phyloP scores from a whole-genome alignment of 371 early-diverging fungal species.

The Chytridium lagenaria region DNA sequence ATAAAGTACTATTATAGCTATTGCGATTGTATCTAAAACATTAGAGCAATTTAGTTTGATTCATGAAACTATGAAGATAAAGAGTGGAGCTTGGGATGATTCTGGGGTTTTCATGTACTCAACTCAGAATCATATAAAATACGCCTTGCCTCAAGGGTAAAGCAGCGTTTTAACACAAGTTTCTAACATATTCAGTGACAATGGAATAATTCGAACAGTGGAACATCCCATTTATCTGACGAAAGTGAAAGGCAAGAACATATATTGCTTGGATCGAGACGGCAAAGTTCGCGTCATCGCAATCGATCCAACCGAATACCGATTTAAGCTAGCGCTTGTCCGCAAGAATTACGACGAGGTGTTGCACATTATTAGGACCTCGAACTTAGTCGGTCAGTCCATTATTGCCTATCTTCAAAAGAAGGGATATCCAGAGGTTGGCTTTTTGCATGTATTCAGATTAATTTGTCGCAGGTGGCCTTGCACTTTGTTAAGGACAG shows the following conservation, averaged over 20 bases:
- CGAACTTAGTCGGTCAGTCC: conserved; percentile 96
- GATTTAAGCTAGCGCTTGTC: conserved; percentile 94
- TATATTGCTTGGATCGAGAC: conserved; percentile 88
- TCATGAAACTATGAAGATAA: conserved; percentile 97
- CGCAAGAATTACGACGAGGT: conserved; percentile 91
- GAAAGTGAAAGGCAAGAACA: conserved; percentile 79
- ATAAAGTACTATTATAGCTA: conserved; percentile 55
- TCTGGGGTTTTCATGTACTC: conserved; percentile 93
- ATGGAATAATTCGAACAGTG: conserved; percentile 93
- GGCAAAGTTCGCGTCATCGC: conserved; percentile 81
- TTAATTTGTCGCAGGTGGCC: conserved; percentile 70
- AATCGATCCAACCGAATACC: conserved; percentile 97
- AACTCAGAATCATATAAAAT: conserved; percentile 98
- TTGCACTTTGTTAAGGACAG: conserved; percentile 97
- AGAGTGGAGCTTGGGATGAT: conserved; percentile 95
- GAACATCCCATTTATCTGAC: conserved; percentile 94
- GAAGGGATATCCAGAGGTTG: conserved; percentile 94
- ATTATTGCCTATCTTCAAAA: conserved; percentile 98
- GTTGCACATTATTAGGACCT: conserved; percentile 89
- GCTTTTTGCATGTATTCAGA: conserved; percentile 4
- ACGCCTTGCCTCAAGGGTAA: conserved; percentile 91
- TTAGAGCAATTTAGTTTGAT: conserved; percentile 84
- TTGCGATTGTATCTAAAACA: conserved; percentile 85
- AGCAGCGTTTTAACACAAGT: conserved; percentile 25
- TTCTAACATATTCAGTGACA: conserved; percentile 66